Conservation (phyloP, 768 basidiomycete species). For the Podaxis carcinomalis region DNA sequence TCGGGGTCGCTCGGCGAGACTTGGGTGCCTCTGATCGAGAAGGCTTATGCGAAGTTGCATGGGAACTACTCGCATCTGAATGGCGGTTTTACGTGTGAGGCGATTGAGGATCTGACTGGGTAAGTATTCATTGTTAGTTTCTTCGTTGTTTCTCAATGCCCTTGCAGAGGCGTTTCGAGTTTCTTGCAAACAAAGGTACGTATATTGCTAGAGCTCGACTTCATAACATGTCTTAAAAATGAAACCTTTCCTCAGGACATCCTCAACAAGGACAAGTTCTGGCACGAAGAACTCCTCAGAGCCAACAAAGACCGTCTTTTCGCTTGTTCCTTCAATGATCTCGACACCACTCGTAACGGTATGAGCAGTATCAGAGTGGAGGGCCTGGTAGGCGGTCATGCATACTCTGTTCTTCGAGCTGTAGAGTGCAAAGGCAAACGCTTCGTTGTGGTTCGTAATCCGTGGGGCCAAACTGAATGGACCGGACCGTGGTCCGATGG, state of each 20-base stretch:
- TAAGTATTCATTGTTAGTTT: slow-evolving; percentile 16
- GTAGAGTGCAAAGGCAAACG: slow-evolving; percentile 40
- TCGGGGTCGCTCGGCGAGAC: slow-evolving; percentile 45
- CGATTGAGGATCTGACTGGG: slow-evolving; percentile 56
- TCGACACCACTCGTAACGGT: slow-evolving; percentile 30
- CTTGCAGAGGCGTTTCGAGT: slow-evolving; percentile 38
- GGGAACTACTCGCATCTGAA: slow-evolving; percentile 37
- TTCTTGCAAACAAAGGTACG: slow-evolving; percentile 36
- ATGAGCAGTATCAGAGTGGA: slow-evolving; percentile 23
- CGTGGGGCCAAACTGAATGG: slow-evolving; percentile 48
- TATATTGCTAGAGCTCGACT: neutral
- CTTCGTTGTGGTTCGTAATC: slow-evolving; percentile 46
- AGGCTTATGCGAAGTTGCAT: slow-evolving; percentile 54
- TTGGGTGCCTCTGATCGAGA: slow-evolving; percentile 58
- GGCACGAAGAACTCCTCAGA: slow-evolving; percentile 46
- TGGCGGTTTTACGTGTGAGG: slow-evolving; percentile 38
- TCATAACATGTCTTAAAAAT: neutral
- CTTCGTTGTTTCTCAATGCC: neutral
- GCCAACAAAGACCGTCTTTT: slow-evolving; percentile 51
- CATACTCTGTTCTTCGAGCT: slow-evolving; percentile 44
- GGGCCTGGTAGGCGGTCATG: slow-evolving; percentile 38
- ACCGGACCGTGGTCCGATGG: slow-evolving; percentile 48
- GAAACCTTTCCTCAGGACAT: slow-evolving; percentile 32
- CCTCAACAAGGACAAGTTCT: slow-evolving; percentile 45
- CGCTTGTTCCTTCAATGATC: slow-evolving; percentile 41